phyloP scores from a whole-genome alignment of 2,329 filamentous ascomycete genomes.

The Diaporthe helianthi region DNA sequence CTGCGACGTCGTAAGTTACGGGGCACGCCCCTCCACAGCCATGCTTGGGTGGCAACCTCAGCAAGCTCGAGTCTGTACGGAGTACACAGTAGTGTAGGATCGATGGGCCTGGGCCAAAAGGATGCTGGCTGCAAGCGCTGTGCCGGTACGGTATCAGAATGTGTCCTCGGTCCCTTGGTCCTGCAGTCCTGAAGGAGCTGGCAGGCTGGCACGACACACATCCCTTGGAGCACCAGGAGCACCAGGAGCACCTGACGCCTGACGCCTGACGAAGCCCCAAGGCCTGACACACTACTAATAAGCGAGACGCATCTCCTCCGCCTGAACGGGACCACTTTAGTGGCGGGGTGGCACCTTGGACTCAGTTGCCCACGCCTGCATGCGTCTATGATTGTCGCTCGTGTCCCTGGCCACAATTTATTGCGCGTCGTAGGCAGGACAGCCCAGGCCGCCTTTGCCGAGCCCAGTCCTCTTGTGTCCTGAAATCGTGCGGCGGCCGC shows the following conservation, averaged over 20 bases:
- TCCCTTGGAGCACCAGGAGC: slow-evolving; percentile 28
- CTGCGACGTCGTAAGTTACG: slow-evolving; percentile 32
- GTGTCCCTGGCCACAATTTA: slow-evolving; percentile 27
- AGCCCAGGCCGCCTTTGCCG: slow-evolving; percentile 22
- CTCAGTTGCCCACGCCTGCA: slow-evolving; percentile 14
- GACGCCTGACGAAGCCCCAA: too few relatives aligned
- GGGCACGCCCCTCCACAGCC: slow-evolving; percentile 23
- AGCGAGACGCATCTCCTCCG: slow-evolving; percentile 22
- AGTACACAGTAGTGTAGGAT: too few relatives aligned
- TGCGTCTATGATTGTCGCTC: slow-evolving; percentile 28
- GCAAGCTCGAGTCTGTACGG: slow-evolving; percentile 25
- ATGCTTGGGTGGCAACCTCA: slow-evolving; percentile 23
- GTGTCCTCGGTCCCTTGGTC: slow-evolving; percentile 3
- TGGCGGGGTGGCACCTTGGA: slow-evolving; percentile 18
- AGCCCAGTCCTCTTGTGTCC: slow-evolving; percentile 1
- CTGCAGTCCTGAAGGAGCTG: slow-evolving; percentile 24
- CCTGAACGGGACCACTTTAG: slow-evolving; percentile 8
- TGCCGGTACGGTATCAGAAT: slow-evolving; percentile 5
- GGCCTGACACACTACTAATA: slow-evolving; percentile 21
- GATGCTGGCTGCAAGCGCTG: slow-evolving; percentile 3
- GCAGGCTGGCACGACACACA: slow-evolving; percentile 24
- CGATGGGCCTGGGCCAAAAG: slow-evolving; percentile 13
- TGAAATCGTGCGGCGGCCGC: slow-evolving; percentile 10
- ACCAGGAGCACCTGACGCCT: slow-evolving; percentile 33
- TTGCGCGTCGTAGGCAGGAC: slow-evolving; percentile 28